phyloP scores from a whole-genome alignment of 305 asterid species.

The Solanum hybrid region DNA sequence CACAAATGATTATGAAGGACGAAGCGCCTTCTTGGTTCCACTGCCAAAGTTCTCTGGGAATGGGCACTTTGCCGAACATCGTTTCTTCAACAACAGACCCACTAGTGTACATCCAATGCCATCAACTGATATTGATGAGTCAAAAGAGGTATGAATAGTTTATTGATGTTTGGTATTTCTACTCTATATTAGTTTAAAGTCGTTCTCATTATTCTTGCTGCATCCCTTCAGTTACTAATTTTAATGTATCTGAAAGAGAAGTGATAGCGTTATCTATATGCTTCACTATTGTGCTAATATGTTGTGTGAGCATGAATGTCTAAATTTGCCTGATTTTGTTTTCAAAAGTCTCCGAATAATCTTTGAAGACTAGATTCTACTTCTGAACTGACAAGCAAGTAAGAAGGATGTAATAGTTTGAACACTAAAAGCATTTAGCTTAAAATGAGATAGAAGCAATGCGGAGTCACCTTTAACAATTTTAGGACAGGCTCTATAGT shows the following conservation, averaged over 20 bases:
- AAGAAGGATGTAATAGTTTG: not conserved
- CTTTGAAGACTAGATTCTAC: not conserved
- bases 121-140: slow-evolving; percentile 23
- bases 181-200: too few relatives aligned
- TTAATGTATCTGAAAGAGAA: not conserved
- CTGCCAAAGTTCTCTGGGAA: slow-evolving; percentile 34
- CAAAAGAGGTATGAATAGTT: slow-evolving; percentile 42
- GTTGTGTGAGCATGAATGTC: not conserved
- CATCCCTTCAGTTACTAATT: not conserved
- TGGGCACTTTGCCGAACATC: slow-evolving; percentile 24
- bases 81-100: slow-evolving; percentile 28
- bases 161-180: not conserved
- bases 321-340: not conserved
- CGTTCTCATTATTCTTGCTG: not conserved
- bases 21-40: slow-evolving; percentile 36
- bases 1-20: slow-evolving; percentile 27
- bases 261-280: not conserved
- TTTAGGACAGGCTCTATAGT: not conserved
- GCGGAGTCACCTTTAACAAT: not conserved
- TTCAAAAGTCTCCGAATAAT: not conserved
- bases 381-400: not conserved
- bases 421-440: not conserved
- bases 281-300: not conserved
- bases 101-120: slow-evolving; percentile 43
- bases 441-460: not conserved